Conservation (phyloP, 768 basidiomycete species). For the Daedaleopsis sinensis region DNA sequence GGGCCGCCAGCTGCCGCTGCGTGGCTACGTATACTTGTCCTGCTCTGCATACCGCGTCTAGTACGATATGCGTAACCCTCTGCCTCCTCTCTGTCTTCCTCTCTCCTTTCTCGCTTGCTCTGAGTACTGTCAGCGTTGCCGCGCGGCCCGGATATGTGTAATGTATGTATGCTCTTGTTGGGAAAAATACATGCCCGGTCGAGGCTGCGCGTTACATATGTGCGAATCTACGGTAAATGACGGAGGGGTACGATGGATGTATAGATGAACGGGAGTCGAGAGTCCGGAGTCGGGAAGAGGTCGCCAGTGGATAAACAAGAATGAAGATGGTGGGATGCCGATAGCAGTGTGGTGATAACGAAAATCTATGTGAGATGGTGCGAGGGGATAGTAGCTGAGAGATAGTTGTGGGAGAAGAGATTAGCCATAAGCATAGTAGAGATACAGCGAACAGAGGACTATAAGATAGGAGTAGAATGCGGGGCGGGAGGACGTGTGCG, state of each 20-base stretch:
- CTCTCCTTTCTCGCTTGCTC: too few relatives aligned
- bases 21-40: too few relatives aligned
- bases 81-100: not conserved
- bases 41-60: too few relatives aligned
- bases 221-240: not conserved
- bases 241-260: not conserved
- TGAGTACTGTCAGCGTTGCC: too few relatives aligned
- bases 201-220: not conserved
- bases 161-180: not conserved
- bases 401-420: not conserved
- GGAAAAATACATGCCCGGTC: not conserved
- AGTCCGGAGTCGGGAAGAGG: too few relatives aligned
- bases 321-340: not conserved
- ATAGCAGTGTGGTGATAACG: not conserved
- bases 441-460: not conserved
- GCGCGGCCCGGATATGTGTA: not conserved
- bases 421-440: not conserved
- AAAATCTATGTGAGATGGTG: not conserved
- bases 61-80: not conserved
- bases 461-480: not conserved
- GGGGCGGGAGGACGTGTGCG: not conserved
- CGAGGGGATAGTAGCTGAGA: too few relatives aligned
- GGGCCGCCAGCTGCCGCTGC: too few relatives aligned
- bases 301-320: not conserved
- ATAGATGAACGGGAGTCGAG: too few relatives aligned